Percentiles rank a stretch among this genome's conserved stretches.
phyloP scores from a whole-genome alignment of 2,329 filamentous ascomycete species.

The Teratosphaeria destructans region DNA sequence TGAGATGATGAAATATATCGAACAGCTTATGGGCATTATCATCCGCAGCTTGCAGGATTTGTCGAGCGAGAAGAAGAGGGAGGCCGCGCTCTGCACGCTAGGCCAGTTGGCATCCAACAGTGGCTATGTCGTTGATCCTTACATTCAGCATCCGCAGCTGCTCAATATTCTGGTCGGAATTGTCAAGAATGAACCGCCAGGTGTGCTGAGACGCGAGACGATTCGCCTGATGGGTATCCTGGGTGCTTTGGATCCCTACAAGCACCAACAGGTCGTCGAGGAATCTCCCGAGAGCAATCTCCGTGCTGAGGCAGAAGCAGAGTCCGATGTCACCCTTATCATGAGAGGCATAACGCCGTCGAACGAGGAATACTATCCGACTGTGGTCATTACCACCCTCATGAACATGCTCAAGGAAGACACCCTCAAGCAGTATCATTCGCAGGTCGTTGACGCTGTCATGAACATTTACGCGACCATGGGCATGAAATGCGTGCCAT shows the following conservation, averaged over 20 bases:
- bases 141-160: conserved; percentile 86
- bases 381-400: conserved; percentile 91
- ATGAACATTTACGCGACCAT: conserved; percentile 98
- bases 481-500: conserved; percentile 89
- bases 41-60: conserved; percentile 90
- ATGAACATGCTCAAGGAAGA: conserved; percentile 85
- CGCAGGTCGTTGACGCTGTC: conserved; percentile 88
- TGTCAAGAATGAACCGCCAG: conserved; percentile 83
- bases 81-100: conserved; percentile 80
- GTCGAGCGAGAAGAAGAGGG: conserved; percentile 78
- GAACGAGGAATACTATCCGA: conserved; percentile 96
- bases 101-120: conserved; percentile 92
- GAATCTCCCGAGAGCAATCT: conserved; percentile 72
- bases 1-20: conserved; percentile 86
- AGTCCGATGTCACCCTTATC: conserved; percentile 93
- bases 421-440: conserved; percentile 83
- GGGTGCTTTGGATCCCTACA: conserved; percentile 90
- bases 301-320: conserved; percentile 51
- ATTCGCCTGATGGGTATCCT: conserved; percentile 95
- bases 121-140: conserved; percentile 94
- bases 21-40: conserved; percentile 87
- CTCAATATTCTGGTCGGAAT: conserved; percentile 89
- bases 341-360: conserved; percentile 96
- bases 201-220: conserved; percentile 78
- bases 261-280: conserved; percentile 90